Percentiles rank a stretch among this genome's conserved stretches.
These are phyloP conservation scores for Plasmodium berghei DNA, from an alignment of 169 alveolate species.

Conservation along the genomic window DNA sequence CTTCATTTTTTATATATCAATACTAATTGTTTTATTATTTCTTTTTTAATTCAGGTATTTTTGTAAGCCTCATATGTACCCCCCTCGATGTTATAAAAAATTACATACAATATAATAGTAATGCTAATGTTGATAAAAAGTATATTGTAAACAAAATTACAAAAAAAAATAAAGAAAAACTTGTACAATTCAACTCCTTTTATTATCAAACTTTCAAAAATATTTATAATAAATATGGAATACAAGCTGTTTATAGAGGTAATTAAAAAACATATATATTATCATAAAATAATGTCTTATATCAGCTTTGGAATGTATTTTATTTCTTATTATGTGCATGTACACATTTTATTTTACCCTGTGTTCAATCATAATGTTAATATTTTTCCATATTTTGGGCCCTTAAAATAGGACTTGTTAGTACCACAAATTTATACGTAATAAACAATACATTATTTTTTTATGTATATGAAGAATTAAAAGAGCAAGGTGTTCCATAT, in stretches of 20 bases:
- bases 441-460: conserved; percentile 67
- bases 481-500: conserved; percentile 64
- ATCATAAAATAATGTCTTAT: neutral
- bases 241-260: conserved; percentile 69
- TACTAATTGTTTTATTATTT: neutral
- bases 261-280: neutral
- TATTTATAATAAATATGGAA: conserved; percentile 68
- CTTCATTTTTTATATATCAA: neutral
- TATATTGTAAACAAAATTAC: conserved; percentile 69
- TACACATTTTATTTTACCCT: neutral
- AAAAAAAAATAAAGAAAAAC: conserved; percentile 45
- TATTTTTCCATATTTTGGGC: neutral
- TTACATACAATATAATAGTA: conserved; percentile 73
- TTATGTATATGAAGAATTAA: conserved; percentile 73
- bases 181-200: conserved; percentile 54
- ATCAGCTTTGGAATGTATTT: too few relatives aligned
- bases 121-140: conserved; percentile 62
- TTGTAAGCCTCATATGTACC: conserved; percentile 77
- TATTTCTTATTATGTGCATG: neutral
- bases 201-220: conserved; percentile 67
- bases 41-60: conserved; percentile 30
- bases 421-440: conserved; percentile 58
- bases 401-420: conserved; percentile 32
- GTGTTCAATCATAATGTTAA: neutral
- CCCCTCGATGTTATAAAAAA: conserved; percentile 81